These are phyloP conservation scores for Aquanectria penicillioides DNA, from an alignment of 2,329 filamentous ascomycete species.

Conservation along the genomic window DNA sequence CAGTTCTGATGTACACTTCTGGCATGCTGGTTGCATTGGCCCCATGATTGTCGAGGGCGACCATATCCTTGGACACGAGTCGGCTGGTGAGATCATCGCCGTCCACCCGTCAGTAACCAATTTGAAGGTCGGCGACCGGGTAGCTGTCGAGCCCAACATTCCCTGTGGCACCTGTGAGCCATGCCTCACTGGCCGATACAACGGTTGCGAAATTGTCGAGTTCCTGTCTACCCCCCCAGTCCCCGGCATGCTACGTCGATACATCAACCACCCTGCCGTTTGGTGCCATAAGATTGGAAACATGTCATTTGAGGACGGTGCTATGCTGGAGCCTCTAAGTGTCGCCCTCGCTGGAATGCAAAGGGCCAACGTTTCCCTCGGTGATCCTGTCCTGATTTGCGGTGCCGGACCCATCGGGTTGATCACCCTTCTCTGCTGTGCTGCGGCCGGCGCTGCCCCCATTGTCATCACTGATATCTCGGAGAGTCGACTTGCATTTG, in stretches of 20 bases:
- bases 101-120: conserved; percentile 81
- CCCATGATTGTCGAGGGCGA: conserved; percentile 92
- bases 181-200: conserved; percentile 92
- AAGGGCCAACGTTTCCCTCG: conserved; percentile 80
- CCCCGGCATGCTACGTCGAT: conserved; percentile 85
- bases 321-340: conserved; percentile 88
- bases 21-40: conserved; percentile 94
- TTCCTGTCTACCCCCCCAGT: conserved; percentile 94
- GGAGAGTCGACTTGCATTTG: conserved; percentile 83
- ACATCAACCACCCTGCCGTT: conserved; percentile 91
- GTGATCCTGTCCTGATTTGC: conserved; percentile 88
- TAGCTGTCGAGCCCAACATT: conserved; percentile 93
- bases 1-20: conserved; percentile 96
- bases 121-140: conserved; percentile 86
- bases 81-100: conserved; percentile 83
- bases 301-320: conserved; percentile 92
- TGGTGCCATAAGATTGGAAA: conserved; percentile 97
- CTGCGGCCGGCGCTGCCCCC: conserved; percentile 88
- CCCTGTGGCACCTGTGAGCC: conserved; percentile 92
- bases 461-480: conserved; percentile 96
- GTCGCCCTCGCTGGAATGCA: conserved; percentile 91
- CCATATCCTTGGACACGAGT: conserved; percentile 95
- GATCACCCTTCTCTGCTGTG: conserved; percentile 84
- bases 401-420: conserved; percentile 95
- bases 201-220: conserved; percentile 85